Base-by-base conservation (phyloP, 2,329 filamentous ascomycete genomes). In the Cadophora sp. region DNA sequence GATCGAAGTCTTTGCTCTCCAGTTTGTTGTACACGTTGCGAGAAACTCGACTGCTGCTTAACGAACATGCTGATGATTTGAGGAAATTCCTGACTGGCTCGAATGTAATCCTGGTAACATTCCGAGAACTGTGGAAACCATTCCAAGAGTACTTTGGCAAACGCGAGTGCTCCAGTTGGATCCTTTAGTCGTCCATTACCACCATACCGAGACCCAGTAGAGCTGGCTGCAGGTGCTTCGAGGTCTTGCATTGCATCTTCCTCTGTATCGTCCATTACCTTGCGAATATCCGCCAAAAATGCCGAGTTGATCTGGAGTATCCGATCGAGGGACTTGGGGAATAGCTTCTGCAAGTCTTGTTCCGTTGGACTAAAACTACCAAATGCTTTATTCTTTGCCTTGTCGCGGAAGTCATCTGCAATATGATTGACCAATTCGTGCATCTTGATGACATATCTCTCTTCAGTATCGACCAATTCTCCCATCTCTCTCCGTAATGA, bases 101-200 rank as follows among this genome's bases (percentile, higher is more conserved):
- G 90, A 79, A 99, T 96, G 78, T 98, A 99, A 71, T 96, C 91
- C 72, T 93, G 90, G 78, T 99, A 99, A 75, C 92, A 94, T 66
- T 94, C 89, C 30, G 92, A 91, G 76, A 99, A 98, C 71, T 90
- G 90, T 7, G 96, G 96, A 72, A 99, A 96, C 93, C 94, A 97
- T 72, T 96, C 92, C 4, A 96, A 81, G 68, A 97, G 89, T 59
- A 93, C 83, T 73, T 90, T 93, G 50, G 93, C 93, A 77, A 97
- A 90, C 48, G 89, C 86, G 47, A 91, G 81, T 18, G 92, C 88
- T 60, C 95, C 95, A 72, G 91, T 93, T 20, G 91, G 88, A 76
- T 97, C 93, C 76, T 86, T 89, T 72, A 78, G 76, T 70, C 81
- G 84, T 64, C 78, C 81, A 22, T 79, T 78, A 48, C 76, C 83